Evolutionary conservation across 1,284 basidiomycete species (phyloP), one percentile per base, ranked within the genome.

Genomic region (Heliocybe sulcata): DNA sequence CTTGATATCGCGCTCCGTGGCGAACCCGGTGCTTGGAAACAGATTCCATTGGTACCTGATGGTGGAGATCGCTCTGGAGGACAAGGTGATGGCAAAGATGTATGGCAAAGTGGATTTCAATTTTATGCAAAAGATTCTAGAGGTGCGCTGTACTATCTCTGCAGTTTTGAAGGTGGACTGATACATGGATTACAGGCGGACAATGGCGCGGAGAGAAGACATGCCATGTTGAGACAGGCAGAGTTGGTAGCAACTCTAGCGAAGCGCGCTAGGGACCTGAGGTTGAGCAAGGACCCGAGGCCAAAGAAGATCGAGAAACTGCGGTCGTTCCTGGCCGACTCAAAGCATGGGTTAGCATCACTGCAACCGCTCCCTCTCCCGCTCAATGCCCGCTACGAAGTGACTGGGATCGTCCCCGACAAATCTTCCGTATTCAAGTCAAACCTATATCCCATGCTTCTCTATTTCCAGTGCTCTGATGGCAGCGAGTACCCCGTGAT

Each of bases 241-340:
- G 84, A 94, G 50, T 81, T 98, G 54, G 82, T 98, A 25, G 87
- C 90, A 51, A 86, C 83, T 0, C 78, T 99, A 1, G 90, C 90
- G 0, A 85, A 85, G 55, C 83, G 89, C 16, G 93, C 95, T 0
- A 86, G 86, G 59, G 94, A 98, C 58, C 77, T 98, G 1, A 84
- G 95, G 8, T 83, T 81, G 3, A 94, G 90, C 0, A 98, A 98
- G 64, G 97, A 99, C 64, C 82, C 90, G 1, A 82, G 96, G 3
- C 92, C 92, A 1, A 97, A 95, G 76, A 99, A 98, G 76, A 98
- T 98, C 58, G 96, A 99, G 64, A 95, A 94, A 64, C 77, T 99
- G 6, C 85, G 88, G 20, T 77, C 86, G 0, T 83, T 89, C 61
- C 80, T 99, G 45, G 81, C 83, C 1, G 96, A 98, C 64, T 79